Evolutionary conservation across 768 basidiomycete genomes (phyloP).

Genomic region (Termitomyces heimii): DNA sequence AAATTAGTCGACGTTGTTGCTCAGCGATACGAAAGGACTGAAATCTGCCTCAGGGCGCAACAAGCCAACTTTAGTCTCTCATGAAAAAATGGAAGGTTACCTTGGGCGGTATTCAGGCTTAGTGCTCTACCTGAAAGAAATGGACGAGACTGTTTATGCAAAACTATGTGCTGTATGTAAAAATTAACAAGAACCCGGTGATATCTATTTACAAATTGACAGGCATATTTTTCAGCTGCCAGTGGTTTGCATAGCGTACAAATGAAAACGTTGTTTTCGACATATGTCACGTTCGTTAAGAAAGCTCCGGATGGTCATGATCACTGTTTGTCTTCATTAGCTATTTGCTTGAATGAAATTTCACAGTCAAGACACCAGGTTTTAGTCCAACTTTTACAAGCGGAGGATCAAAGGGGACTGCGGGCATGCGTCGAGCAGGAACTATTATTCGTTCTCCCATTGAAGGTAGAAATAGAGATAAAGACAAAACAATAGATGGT

Average conservation of each 20-base stretch:
- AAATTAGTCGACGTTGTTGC: slow-evolving; percentile 57
- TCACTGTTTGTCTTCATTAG: slow-evolving; percentile 43
- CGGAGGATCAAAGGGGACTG: slow-evolving; percentile 42
- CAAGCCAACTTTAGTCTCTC: slow-evolving; percentile 48
- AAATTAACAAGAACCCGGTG: not conserved
- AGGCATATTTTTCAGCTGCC: slow-evolving; percentile 89
- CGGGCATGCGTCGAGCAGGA: slow-evolving; percentile 73
- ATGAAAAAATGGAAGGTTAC: slow-evolving; percentile 73
- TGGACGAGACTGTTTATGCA: slow-evolving; percentile 86
- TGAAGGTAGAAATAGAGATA: slow-evolving; percentile 56
- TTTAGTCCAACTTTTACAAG: slow-evolving; percentile 37
- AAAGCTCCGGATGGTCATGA: slow-evolving; percentile 65
- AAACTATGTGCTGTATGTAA: slow-evolving; percentile 81
- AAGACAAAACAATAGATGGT: slow-evolving; percentile 50
- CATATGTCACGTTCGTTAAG: slow-evolving; percentile 55
- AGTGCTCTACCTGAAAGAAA: slow-evolving; percentile 91
- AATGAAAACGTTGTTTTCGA: slow-evolving; percentile 65
- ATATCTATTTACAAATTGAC: slow-evolving; percentile 5
- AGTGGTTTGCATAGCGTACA: slow-evolving; percentile 81
- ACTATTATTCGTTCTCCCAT: slow-evolving; percentile 79
- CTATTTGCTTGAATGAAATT: not conserved
- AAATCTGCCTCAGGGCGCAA: slow-evolving; percentile 34
- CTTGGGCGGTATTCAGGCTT: slow-evolving; percentile 86
- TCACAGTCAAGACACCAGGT: slow-evolving; percentile 24
- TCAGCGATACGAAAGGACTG: slow-evolving; percentile 59